These are phyloP conservation scores for Fonsecaea monophora DNA, from an alignment of 2,329 filamentous ascomycete genomes.

Conservation along the genomic window DNA sequence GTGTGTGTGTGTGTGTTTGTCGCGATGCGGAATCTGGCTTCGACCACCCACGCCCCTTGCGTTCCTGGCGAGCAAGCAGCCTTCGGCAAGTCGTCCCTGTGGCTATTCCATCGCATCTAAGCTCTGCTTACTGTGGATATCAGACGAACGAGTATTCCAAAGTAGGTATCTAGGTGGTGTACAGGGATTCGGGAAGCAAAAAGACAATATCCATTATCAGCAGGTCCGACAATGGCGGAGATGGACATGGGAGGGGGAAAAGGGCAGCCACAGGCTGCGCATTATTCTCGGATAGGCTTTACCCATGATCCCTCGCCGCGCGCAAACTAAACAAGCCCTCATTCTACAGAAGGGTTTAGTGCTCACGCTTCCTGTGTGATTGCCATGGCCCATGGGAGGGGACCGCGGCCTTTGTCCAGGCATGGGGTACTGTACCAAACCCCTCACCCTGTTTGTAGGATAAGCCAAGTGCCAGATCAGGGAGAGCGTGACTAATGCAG, in stretches of 20 bases:
- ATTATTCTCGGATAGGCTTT: constrained; percentile 16
- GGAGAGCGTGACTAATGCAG: constrained; percentile 6
- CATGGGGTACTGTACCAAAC: too few species aligned
- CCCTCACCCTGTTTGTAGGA: too few species aligned
- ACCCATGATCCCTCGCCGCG: neutral
- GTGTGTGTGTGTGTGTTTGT: neutral
- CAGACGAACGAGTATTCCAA: neutral
- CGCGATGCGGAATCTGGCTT: constrained; percentile 3
- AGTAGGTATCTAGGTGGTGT: neutral
- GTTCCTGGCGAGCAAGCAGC: neutral
- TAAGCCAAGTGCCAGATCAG: neutral
- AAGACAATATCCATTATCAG: neutral
- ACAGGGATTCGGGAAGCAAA: constrained; percentile 14
- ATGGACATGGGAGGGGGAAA: neutral
- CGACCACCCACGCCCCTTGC: neutral
- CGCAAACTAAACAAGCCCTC: neutral
- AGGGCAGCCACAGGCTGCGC: constrained; percentile 13
- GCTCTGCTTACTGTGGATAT: constrained; percentile 22
- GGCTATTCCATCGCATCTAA: neutral
- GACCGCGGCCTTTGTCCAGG: too few species aligned
- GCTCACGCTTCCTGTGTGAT: constrained; percentile 18
- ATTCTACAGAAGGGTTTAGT: constrained; percentile 18
- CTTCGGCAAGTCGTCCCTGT: neutral
- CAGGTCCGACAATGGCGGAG: neutral
- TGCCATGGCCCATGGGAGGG: too few species aligned